These are phyloP conservation scores for Leccinum barrowsii DNA, from an alignment of 768 basidiomycete genomes.

Conservation along the genomic window DNA sequence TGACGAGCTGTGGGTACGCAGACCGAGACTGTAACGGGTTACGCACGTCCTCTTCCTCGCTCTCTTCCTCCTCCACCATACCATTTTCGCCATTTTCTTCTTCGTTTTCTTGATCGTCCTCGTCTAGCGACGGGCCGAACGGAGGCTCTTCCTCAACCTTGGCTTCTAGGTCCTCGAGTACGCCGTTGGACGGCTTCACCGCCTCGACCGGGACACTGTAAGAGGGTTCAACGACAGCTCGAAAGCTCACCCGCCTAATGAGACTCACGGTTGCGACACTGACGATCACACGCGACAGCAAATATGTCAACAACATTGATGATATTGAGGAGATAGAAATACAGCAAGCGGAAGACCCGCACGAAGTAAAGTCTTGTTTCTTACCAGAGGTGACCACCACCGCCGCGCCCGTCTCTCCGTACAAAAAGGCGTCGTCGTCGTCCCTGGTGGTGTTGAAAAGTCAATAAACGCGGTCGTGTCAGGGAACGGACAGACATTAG, in stretches of 20 bases:
- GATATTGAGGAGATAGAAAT: conserved; percentile 34
- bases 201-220: conserved; percentile 41
- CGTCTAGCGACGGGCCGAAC: conserved; percentile 21
- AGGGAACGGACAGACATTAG: conserved; percentile 28
- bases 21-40: background rate
- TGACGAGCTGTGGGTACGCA: conserved; percentile 4
- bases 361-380: conserved; percentile 25
- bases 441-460: conserved; percentile 43
- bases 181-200: conserved; percentile 42
- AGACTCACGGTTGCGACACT: conserved; percentile 66
- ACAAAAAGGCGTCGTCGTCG: conserved; percentile 80
- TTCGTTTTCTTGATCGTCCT: conserved; percentile 29
- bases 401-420: conserved; percentile 50
- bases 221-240: conserved; percentile 20
- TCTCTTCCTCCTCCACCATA: conserved; percentile 40
- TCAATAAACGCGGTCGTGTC: conserved; percentile 23
- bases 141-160: conserved; percentile 38
- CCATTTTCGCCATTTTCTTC: conserved; percentile 22
- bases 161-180: conserved; percentile 49
- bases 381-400: conserved; percentile 44
- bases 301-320: conserved; percentile 40
- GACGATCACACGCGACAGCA: conserved; percentile 37
- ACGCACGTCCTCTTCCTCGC: conserved; percentile 45
- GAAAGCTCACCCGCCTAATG: conserved; percentile 24
- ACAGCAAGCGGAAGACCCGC: conserved; percentile 25